Percentiles rank a stretch among this genome's conserved stretches.
Evolutionary conservation across 768 basidiomycete species (phyloP).

Genomic region (Mycena capillaripes): DNA sequence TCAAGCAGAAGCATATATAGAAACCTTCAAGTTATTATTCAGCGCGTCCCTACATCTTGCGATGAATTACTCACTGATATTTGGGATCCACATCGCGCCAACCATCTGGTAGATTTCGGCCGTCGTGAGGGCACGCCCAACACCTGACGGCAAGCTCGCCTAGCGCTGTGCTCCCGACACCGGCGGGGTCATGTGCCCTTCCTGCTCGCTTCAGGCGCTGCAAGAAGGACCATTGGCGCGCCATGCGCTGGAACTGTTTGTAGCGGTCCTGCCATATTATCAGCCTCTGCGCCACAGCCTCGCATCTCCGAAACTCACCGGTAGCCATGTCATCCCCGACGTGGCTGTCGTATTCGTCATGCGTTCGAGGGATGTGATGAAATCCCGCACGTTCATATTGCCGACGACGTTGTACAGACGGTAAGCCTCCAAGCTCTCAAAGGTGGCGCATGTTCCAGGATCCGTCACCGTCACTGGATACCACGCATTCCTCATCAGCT

Average conservation of each 20-base stretch:
- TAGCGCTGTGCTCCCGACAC: slow-evolving; percentile 1
- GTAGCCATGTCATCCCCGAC: slow-evolving; percentile 1
- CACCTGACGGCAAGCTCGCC: slow-evolving; percentile 36
- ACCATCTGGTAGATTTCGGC: slow-evolving; percentile 12
- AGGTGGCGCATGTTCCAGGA: slow-evolving; percentile 32
- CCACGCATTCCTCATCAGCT: slow-evolving; percentile 17
- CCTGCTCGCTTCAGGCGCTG: slow-evolving; percentile 12
- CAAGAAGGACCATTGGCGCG: slow-evolving; percentile 10
- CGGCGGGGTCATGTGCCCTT: slow-evolving; percentile 13
- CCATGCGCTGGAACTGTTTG: slow-evolving; percentile 23
- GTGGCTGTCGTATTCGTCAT: not conserved
- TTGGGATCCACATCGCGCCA: not conserved
- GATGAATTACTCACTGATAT: not conserved
- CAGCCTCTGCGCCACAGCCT: too few species aligned
- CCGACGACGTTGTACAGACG: slow-evolving; percentile 34
- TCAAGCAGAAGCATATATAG: slow-evolving; percentile 38
- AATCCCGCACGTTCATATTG: slow-evolving; percentile 19
- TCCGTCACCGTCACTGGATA: slow-evolving; percentile 25
- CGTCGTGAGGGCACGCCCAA: slow-evolving; percentile 40
- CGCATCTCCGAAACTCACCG: not conserved
- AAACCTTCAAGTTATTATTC: slow-evolving; percentile 28
- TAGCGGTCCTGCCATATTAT: slow-evolving; percentile 14
- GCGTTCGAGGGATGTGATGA: slow-evolving; percentile 6
- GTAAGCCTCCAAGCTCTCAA: slow-evolving; percentile 20
- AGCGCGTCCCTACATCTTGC: not conserved